These are phyloP conservation scores for Cordyceps javanica DNA, from an alignment of 2,329 filamentous ascomycete genomes.

Conservation along the genomic window DNA sequence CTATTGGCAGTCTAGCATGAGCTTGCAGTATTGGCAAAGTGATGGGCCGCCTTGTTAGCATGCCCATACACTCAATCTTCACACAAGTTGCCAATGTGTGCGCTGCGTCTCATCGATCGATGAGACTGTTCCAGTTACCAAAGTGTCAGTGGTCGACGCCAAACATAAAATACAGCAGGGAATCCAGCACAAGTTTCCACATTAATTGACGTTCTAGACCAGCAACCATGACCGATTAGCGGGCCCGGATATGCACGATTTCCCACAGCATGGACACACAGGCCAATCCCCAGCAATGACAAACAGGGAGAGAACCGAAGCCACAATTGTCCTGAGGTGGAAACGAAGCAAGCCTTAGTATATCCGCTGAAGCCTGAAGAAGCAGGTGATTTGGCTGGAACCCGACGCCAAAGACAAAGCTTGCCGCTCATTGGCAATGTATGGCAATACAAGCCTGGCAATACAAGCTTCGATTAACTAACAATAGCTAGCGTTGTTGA, in stretches of 20 bases:
- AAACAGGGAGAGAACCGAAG: neutral
- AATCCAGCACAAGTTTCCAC: constrained; percentile 1
- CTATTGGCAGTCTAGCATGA: too few relatives aligned
- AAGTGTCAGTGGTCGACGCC: neutral
- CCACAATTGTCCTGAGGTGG: constrained; percentile 6
- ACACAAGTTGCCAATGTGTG: neutral
- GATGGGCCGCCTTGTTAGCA: neutral
- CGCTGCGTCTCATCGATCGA: constrained; percentile 9
- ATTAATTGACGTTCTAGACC: constrained; percentile 10
- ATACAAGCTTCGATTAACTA: neutral
- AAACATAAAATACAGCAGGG: neutral
- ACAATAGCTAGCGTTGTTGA: neutral
- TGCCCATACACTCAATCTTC: neutral
- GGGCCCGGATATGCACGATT: constrained; percentile 10
- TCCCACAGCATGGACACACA: neutral
- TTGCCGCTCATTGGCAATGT: constrained; percentile 1
- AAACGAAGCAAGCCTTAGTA: neutral
- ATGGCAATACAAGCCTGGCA: too few relatives aligned
- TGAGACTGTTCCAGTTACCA: constrained; percentile 3
- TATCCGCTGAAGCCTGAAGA: neutral
- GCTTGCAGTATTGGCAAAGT: too few relatives aligned
- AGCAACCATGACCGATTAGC: constrained; percentile 8
- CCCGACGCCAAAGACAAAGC: neutral
- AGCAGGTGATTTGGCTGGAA: neutral
- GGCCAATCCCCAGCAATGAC: neutral